Evolutionary conservation across 805 yeast species (phyloP), one percentile per base, ranked within the genome.

Genomic region (Sungouiella thailandica): DNA sequence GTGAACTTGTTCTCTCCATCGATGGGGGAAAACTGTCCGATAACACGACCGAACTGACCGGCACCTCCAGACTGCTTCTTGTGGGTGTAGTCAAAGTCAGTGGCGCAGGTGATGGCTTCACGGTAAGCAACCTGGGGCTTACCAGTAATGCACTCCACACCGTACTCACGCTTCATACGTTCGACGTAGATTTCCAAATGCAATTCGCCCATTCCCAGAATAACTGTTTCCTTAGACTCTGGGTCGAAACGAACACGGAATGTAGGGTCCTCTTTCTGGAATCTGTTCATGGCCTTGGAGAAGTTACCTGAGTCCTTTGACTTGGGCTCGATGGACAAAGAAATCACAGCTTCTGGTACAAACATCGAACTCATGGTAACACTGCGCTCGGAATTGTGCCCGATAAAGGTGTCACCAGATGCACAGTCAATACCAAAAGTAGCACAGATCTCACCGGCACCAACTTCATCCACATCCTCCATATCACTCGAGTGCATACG

Each of bases 31-130:
- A 89, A 59, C 37, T 70, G 74, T 58, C 99, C 97, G 62, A 88
- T 83, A 54, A 90, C 96, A 68, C 89, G 81, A 63, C 96, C 98
- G 58, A 80, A 93, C 72, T 93, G 99, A 67, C 99, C 99, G 46
- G 97, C 95, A 76, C 99, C 99, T 63, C 99, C 99, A 55, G 90
- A 76, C 70, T 93, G 99, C 59, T 88, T 90, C 76, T 93, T 93
- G 72, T 90, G 97, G 18, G 96, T 83, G 67, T 82, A 87, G 59
- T 93, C 97, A 55, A 93, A 90, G 10, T 78, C 70, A 19, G 90
- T 73, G 26, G 84, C 68, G 2, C 73, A 58, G 23, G 83, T 68
- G 46, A 90, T 79, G 25, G 97, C 83, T 67, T 93, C 99, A 64
- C 99, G 80, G 68, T 93, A 93, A 12, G 98, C 87, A 25, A 93